A percentile compares a stretch with the other conserved stretches of the same genome.
phyloP scores from a whole-genome alignment of 768 basidiomycete genomes.

The Tulasnella calospora region DNA sequence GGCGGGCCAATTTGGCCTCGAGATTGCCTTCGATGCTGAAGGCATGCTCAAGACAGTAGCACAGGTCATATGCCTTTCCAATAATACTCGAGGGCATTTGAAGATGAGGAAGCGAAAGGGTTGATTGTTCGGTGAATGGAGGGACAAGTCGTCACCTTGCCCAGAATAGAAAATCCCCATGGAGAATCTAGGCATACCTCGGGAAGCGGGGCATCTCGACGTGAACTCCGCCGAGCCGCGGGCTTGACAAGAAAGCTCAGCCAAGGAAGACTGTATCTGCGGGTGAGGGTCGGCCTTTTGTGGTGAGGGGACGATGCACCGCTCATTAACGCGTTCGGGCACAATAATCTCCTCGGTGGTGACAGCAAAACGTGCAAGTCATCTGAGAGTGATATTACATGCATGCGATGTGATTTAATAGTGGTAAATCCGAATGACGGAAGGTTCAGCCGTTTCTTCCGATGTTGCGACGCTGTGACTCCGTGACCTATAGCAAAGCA shows the following conservation, averaged over 20 bases:
- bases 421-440: background rate
- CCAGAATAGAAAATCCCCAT: background rate
- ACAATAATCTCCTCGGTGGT: background rate
- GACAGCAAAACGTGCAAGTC: background rate
- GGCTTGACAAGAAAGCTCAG: background rate
- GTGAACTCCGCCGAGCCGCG: background rate
- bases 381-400: background rate
- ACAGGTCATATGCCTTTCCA: background rate
- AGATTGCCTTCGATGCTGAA: background rate
- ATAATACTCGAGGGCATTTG: background rate
- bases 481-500: background rate
- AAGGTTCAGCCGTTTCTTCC: constrained; percentile 9
- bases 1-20: background rate
- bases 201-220: background rate
- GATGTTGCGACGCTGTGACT: constrained; percentile 8
- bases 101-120: background rate
- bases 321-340: background rate
- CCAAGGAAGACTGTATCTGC: background rate
- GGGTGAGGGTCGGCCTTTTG: background rate
- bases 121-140: background rate
- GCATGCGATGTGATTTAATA: background rate
- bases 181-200: background rate
- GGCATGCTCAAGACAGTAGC: background rate
- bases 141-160: background rate
- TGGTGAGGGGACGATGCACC: background rate